Percentiles rank a stretch among this genome's conserved stretches.
These are phyloP conservation scores for Zoysia pacifica DNA, from an alignment of 176 grass and related monocot species.

Conservation along the genomic window DNA sequence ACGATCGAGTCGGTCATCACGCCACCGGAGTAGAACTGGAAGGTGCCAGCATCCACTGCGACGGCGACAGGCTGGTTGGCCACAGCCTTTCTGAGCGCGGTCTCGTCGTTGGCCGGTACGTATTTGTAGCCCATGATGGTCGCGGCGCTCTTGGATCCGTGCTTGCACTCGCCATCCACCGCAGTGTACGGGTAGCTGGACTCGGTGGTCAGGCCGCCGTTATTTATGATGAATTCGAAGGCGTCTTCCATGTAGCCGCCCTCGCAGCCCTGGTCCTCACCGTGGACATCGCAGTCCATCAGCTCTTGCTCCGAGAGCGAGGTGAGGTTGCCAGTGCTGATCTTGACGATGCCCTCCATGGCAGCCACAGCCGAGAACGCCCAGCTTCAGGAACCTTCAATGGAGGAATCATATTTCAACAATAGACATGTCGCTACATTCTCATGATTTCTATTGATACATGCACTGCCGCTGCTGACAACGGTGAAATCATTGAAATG, in stretches of 20 bases:
- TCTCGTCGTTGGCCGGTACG: constrained; percentile 9
- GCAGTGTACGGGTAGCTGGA: neutral
- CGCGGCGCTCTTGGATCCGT: neutral
- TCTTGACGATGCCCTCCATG: constrained; percentile 22
- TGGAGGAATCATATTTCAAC: neutral
- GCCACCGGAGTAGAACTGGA: constrained; percentile 12
- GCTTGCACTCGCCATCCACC: constrained; percentile 2
- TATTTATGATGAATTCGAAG: constrained; percentile 24
- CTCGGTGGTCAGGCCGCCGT: constrained; percentile 7
- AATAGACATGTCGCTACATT: neutral
- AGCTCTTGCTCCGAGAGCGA: constrained; percentile 25
- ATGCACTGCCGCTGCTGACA: neutral
- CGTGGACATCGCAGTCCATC: constrained; percentile 11
- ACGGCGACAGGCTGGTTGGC: constrained; percentile 14
- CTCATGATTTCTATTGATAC: neutral
- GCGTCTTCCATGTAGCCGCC: neutral
- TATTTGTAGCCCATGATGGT: constrained; percentile 20
- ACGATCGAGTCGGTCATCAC: too few species aligned
- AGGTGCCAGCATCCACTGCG: neutral
- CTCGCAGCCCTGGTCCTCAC: neutral
- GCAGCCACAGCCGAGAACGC: constrained; percentile 27
- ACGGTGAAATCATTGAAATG: too few species aligned
- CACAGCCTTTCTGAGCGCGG: neutral
- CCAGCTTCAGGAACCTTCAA: constrained; percentile 4
- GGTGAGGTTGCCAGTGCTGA: constrained; percentile 11